Evolutionary conservation across 768 basidiomycete species (phyloP), one percentile per base, ranked within the genome.

Genomic region (Termitomyces sp.): DNA sequence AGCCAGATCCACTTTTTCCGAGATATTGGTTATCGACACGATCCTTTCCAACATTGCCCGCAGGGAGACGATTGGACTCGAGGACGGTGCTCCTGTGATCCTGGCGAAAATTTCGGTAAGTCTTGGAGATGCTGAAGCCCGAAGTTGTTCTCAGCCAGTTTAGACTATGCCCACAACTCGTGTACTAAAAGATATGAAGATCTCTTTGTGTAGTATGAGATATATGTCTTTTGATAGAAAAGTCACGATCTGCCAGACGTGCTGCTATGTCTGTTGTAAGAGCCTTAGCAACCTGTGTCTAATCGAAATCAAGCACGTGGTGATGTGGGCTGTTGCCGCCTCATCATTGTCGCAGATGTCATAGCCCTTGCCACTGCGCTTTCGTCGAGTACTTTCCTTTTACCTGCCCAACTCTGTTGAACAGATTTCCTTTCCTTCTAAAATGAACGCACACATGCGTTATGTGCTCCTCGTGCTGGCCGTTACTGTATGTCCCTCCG

Each of bases 21-120:
- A 48, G 90, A 94, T 64, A 91, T 95, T 40, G 94, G 92, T 0
- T 95, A 94, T 70, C 74, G 80, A 60, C 92, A 95, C 60, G 81
- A 88, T 55, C 84, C 82, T 5, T 92, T 90, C 75, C 85, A 88
- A 65, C 88, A 88, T 61, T 90, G 92, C 71, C 84, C 85, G 0
- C 68, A 74, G 58, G 85, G 83, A 16, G 73, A 78, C 9, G 64
- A 72, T 4, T 89, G 88, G 78, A 63, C 67, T 1, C 71, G 76
- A 56, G 84, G 86, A 4, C 82, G 80, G 48, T 92, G 91, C 66
- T 80, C 86, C 62, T 93, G 90, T 68, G 83, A 90, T 67, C 79
- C 79, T n/a, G 71, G 68, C 35, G 81, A 88, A 57, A 86, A 79
- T 63, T 90, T 93, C 66, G 88, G 90, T 83, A 52, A 44, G 83